Evolutionary conservation across 352 stramenopile genomes (phyloP), one percentile per base, ranked within the genome.

Genomic region (Phytophthora litchii): DNA sequence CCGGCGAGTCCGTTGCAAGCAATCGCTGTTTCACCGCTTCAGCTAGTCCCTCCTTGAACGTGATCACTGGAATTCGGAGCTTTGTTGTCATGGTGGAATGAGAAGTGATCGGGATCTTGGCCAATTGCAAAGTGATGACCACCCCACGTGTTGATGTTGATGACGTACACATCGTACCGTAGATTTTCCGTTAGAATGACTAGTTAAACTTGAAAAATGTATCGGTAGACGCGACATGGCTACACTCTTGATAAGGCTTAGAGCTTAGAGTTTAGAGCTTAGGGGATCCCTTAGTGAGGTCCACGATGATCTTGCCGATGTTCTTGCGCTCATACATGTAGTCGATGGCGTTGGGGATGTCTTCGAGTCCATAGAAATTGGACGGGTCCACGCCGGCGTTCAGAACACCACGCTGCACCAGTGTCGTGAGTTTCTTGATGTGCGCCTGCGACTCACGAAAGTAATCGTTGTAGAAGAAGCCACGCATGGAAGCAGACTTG

Each of bases 251-350:
- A 34, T n/a, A 49, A 19, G 13, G 12, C n/a, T n/a, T n/a, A n/a
- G n/a, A n/a, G n/a, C n/a, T n/a, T n/a, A 19, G 17, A 19, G 29
- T 25, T 54, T 69, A 72, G 2, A 69, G 58, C 59, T 72, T 72
- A 20, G 64, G 3, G 9, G 47, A 54, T 16, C 60, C 55, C 67
- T 73, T 79, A 12, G 45, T 71, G 25, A 92, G 68, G 49, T 88
- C 78, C 40, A 95, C 77, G 21, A 90, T 74, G 60, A 95, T 77
- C 66, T 95, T 95, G 62, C 86, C 86, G 14, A 84, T 90, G 50
- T 88, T 90, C 54, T 89, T 88, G 72, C 86, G 74, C 42, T 64
- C 70, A 57, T 88, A 91, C 63, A 94, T 81, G 67, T 89, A 76
- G 53, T 88, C 77, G 42, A 94, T 74, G 49, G 74, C 86, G 17